Evolutionary conservation across 2,329 filamentous ascomycete genomes (phyloP).

Genomic region (Blastomyces emzantsi): DNA sequence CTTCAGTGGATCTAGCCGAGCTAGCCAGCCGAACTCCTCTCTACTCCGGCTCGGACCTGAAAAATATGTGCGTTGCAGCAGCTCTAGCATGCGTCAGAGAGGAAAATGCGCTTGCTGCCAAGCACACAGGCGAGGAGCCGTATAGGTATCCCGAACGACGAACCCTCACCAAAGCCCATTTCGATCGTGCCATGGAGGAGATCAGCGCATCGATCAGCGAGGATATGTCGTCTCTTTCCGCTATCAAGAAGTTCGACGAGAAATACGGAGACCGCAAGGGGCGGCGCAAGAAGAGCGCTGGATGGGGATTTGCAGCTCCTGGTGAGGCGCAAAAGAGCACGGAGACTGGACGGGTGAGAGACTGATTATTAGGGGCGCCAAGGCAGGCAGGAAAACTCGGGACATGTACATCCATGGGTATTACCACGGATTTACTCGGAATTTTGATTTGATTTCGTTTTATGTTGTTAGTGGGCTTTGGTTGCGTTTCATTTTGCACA

Average conservation of each 20-base stretch:
- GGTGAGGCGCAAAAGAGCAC: slow-evolving; percentile 6
- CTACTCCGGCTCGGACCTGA: slow-evolving; percentile 46
- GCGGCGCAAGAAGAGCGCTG: slow-evolving; percentile 50
- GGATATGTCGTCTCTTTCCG: slow-evolving; percentile 78
- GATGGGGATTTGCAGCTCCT: slow-evolving; percentile 40
- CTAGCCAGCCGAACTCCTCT: slow-evolving; percentile 39
- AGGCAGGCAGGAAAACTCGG: neutral
- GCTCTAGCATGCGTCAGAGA: slow-evolving; percentile 42
- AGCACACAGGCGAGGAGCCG: slow-evolving; percentile 30
- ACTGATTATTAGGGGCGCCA: slow-evolving; percentile 7
- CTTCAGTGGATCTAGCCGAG: slow-evolving; percentile 34
- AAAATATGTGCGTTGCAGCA: slow-evolving; percentile 44
- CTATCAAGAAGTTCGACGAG: slow-evolving; percentile 92
- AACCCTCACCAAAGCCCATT: slow-evolving; percentile 59
- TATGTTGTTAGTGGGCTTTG: neutral
- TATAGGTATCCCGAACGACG: slow-evolving; percentile 62
- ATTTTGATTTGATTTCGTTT: neutral
- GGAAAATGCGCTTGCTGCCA: slow-evolving; percentile 35
- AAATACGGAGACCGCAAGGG: slow-evolving; percentile 77
- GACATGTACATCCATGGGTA: neutral
- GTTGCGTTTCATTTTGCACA: neutral
- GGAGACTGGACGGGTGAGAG: slow-evolving; percentile 17
- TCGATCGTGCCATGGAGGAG: slow-evolving; percentile 75
- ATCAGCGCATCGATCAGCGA: slow-evolving; percentile 89
- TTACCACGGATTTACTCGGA: neutral